Percentiles rank a stretch among this genome's conserved stretches.
phyloP scores from a whole-genome alignment of 2,329 filamentous ascomycete species.

The Aspergillus brasiliensis region DNA sequence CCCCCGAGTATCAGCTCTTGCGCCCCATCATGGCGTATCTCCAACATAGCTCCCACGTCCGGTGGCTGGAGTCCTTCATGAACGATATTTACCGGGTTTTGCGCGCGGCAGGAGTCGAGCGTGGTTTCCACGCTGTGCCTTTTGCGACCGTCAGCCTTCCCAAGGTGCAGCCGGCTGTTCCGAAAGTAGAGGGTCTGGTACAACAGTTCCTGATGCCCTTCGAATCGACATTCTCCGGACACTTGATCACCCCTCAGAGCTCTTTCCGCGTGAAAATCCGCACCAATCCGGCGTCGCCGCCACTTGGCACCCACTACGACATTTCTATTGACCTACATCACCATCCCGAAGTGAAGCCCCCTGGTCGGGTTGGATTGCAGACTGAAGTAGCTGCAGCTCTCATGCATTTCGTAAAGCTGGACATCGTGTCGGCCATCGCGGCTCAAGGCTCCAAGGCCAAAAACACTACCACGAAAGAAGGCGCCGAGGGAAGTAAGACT shows the following conservation, averaged over 20 bases:
- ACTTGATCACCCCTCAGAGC: slow-evolving; percentile 36
- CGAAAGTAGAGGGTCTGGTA: slow-evolving; percentile 45
- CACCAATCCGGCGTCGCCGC: slow-evolving; percentile 36
- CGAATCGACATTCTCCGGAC: slow-evolving; percentile 45
- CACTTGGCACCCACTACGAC: slow-evolving; percentile 43
- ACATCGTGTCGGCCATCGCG: slow-evolving; percentile 38
- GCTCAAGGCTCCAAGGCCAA: slow-evolving; percentile 13
- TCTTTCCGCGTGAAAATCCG: slow-evolving; percentile 43
- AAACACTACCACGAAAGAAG: neutral
- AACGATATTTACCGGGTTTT: slow-evolving; percentile 34
- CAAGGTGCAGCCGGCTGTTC: slow-evolving; percentile 7
- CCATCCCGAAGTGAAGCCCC: slow-evolving; percentile 34
- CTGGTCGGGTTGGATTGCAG: slow-evolving; percentile 34
- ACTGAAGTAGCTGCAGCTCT: slow-evolving; percentile 39
- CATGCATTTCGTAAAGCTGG: slow-evolving; percentile 40
- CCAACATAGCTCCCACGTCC: slow-evolving; percentile 49
- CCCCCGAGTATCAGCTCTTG: slow-evolving; percentile 59
- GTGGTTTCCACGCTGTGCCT: slow-evolving; percentile 28
- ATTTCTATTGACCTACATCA: slow-evolving; percentile 37
- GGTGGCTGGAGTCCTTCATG: slow-evolving; percentile 38
- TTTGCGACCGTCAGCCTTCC: slow-evolving; percentile 30
- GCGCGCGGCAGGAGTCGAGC: slow-evolving; percentile 34
- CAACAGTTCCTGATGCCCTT: slow-evolving; percentile 45
- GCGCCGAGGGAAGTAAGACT: neutral
- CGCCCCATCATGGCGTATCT: slow-evolving; percentile 59